Evolutionary conservation across 1,139 yeast genomes (phyloP), one percentile per base, ranked within the genome.

Genomic region (Nakaseomyces delphensis): DNA sequence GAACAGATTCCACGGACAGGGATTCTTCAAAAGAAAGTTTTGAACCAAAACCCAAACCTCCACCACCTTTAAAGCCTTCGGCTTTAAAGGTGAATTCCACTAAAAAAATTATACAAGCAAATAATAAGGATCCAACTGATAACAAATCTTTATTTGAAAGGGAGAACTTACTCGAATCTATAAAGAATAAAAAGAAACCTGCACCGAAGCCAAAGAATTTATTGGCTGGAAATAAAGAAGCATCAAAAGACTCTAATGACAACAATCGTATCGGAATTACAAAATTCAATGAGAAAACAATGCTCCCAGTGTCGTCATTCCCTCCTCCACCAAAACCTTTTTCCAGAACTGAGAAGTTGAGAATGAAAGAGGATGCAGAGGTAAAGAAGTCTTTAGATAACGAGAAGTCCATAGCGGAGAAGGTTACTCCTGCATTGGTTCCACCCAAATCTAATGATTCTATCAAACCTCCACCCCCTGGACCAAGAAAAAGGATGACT

Each of bases 151-250:
- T n/a, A 3, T 18, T 19, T 24, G 21, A 36, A 4, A 24, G 30
- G 18, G 29, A 29, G 6, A 23, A 38, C 16, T 38, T 38, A 29
- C 24, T 38, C 3, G 29, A 15, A 16, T 14, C 39, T 14, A 25
- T 35, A 19, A 30, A 24, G 27, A 27, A n/a, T 21, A 40, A 36
- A 18, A 47, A 44, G 29, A 45, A 45, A 11, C 45, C 54, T 1
- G 54, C 56, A 38, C 56, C 62, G 10, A 60, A 56, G 37, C 60
- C 59, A 3, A 45, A 43, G 16, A 45, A 38, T 29, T 21, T 54
- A 31, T 38, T 41, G 20, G 13, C n/a, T 39, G 38, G 7, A 31
- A 37, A 3, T 14, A 30, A 28, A 13, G 5, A 7, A 13, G 7
- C 31, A 13, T 30, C 40, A 4, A 36, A 8, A 15, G 16, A 13